These are phyloP conservation scores for Alternaria metachromatica DNA, from an alignment of 2,329 filamentous ascomycete species.

Conservation along the genomic window DNA sequence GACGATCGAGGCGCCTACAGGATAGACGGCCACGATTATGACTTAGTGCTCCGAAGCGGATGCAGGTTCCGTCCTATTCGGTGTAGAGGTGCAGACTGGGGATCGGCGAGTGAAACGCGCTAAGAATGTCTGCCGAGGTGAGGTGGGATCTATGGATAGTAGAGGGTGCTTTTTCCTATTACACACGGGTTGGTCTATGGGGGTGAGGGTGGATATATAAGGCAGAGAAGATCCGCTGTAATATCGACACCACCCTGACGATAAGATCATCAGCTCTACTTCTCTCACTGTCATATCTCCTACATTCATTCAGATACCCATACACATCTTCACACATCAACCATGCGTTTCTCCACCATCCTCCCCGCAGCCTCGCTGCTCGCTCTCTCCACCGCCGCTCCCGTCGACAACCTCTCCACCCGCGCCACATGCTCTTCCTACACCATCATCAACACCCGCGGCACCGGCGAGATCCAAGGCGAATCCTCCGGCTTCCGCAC, in stretches of 20 bases:
- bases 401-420: constrained; percentile 13
- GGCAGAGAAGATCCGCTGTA: neutral
- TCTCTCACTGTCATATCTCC: neutral
- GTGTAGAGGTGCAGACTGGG: neutral
- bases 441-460: constrained; percentile 34
- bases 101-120: neutral
- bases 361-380: constrained; percentile 13
- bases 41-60: neutral
- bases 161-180: neutral
- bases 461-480: constrained; percentile 27
- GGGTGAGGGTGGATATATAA: neutral
- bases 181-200: neutral
- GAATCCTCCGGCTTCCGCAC: constrained; percentile 37
- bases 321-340: constrained; percentile 1
- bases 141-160: neutral
- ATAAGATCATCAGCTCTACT: neutral
- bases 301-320: neutral
- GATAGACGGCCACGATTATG: neutral
- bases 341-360: constrained; percentile 20
- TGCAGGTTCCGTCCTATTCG: neutral
- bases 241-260: neutral
- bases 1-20: neutral
- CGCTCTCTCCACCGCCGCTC: constrained; percentile 15
- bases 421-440: constrained; percentile 21
- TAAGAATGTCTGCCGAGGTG: neutral